A percentile compares a stretch with the other conserved stretches of the same genome.
Evolutionary conservation across 768 basidiomycete species (phyloP).

Genomic region (Pisolithus sp.): DNA sequence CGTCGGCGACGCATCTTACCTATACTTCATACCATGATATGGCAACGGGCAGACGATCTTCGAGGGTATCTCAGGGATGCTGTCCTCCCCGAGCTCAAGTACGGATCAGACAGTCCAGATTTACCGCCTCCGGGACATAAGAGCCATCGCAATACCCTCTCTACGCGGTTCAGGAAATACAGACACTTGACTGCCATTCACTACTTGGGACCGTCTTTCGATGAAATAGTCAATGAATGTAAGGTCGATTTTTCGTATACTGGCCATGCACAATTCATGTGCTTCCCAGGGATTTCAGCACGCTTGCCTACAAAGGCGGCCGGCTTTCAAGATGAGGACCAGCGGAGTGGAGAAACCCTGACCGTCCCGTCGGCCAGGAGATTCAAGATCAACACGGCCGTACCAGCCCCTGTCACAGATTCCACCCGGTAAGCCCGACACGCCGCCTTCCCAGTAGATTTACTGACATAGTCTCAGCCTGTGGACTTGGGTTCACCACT

Average conservation of each 20-base stretch:
- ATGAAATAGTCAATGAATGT: conserved; percentile 26
- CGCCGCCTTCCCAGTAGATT: not conserved
- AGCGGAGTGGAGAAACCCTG: conserved; percentile 20
- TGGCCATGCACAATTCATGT: conserved; percentile 4
- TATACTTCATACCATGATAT: conserved; percentile 14
- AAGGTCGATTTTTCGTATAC: not conserved
- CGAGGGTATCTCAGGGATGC: conserved; percentile 30
- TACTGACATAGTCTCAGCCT: conserved; percentile 13
- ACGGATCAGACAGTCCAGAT: conserved; percentile 12
- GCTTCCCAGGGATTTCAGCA: conserved; percentile 17
- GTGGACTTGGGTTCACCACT: conserved; percentile 27
- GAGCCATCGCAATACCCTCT: conserved; percentile 29
- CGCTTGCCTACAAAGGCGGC: conserved; percentile 26
- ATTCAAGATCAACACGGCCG: conserved; percentile 19
- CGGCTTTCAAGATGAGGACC: conserved; percentile 23
- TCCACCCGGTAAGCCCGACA: conserved; percentile 21
- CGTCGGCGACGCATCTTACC: not conserved
- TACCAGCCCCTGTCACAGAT: conserved; percentile 27
- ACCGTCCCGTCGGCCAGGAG: conserved; percentile 27
- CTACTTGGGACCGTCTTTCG: conserved; percentile 21
- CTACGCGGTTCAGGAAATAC: conserved; percentile 26
- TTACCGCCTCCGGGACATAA: conserved; percentile 26
- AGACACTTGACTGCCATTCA: conserved; percentile 28
- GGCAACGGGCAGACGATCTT: conserved; percentile 28
- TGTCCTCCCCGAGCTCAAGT: conserved; percentile 26